Base-by-base conservation (phyloP, 352 stramenopile species). In the Phytopythium ostracodes region DNA sequence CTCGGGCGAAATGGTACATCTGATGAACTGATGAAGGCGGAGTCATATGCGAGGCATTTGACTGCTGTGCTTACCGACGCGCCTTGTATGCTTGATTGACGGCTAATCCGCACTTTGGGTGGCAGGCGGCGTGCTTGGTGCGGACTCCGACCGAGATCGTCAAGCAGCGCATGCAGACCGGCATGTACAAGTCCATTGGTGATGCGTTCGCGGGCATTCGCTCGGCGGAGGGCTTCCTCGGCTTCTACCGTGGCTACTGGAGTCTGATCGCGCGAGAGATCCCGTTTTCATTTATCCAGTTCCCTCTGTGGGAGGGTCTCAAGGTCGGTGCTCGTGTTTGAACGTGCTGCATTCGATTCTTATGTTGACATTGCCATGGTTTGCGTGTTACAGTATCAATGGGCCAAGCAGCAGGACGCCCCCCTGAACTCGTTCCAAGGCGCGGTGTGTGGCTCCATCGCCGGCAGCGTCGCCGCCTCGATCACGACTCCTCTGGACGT, bases 401-500 rank as follows among this genome's bases (percentile, higher is more conserved):
- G 87, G 87, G 84, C 84, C 25, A 71, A 84, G 66, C 65, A 84
- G 58, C 87, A 95, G 60, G 80, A 89, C 18, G 65, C 77, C 0
- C 85, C 89, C 5, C 71, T 98, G n/a, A 89, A 82, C 24, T 92
- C 91, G 24, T 70, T 96, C 31, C 93, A 99, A 71, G 94, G 93
- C 17, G 97, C 97, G 2, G 62, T 96, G 27, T 99, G 96, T 73
- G 98, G 98, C 27, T 98, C 90, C 8, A 80, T 99, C 58, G 91
- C 95, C 8, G 98, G 98, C 27, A 96, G 87, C 4, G 85, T 99
- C 57, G 96, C 98, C 2, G 97, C 97, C 9, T 98, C 79, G 8
- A 81, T 99, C 43, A 99, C 98, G n/a, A 99, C 98, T n/a, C 98
- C 98, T 27, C 76, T 99, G 17, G 98, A 99, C 72, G 96, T 99